Conservation (phyloP, 257 asterid species). For the Solanum phureja region DNA sequence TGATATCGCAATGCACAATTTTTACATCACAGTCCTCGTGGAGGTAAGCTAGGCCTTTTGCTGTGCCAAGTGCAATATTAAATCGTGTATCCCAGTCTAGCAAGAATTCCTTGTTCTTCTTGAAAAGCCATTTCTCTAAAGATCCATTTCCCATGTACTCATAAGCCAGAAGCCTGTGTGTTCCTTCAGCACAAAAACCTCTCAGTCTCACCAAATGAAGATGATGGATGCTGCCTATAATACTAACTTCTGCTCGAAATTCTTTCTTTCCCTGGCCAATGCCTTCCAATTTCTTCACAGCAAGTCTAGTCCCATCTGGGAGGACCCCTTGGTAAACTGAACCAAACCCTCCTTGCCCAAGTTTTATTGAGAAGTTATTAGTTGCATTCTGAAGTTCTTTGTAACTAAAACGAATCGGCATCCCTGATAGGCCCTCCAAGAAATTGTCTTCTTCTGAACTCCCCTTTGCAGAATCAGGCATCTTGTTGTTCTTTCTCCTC, state of each 20-base stretch:
- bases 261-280: slow-evolving; percentile 96
- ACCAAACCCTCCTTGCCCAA: slow-evolving; percentile 99
- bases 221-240: slow-evolving; percentile 95
- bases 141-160: slow-evolving; percentile 93
- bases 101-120: slow-evolving; percentile 44
- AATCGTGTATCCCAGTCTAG: slow-evolving; percentile 74
- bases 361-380: slow-evolving; percentile 50
- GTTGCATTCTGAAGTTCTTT: slow-evolving; percentile 74
- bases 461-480: slow-evolving; percentile 34
- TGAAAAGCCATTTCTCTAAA: slow-evolving; percentile 81
- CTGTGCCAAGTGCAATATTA: slow-evolving; percentile 71
- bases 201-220: slow-evolving; percentile 69
- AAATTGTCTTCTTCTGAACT: slow-evolving; percentile 84
- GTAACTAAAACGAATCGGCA: slow-evolving; percentile 86
- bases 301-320: slow-evolving; percentile 60
- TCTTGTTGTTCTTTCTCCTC: slow-evolving; percentile 33
- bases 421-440: slow-evolving; percentile 66
- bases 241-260: slow-evolving; percentile 94
- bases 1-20: slow-evolving; percentile 81
- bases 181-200: slow-evolving; percentile 89
- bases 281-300: slow-evolving; percentile 89
- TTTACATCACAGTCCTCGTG: slow-evolving; percentile 83
- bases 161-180: slow-evolving; percentile 80
- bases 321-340: slow-evolving; percentile 80
- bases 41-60: slow-evolving; percentile 80